A percentile compares a stretch with the other conserved stretches of the same genome.
These are phyloP conservation scores for Saccharum officinarum DNA, from an alignment of 176 grass and related monocot species.

Conservation along the genomic window DNA sequence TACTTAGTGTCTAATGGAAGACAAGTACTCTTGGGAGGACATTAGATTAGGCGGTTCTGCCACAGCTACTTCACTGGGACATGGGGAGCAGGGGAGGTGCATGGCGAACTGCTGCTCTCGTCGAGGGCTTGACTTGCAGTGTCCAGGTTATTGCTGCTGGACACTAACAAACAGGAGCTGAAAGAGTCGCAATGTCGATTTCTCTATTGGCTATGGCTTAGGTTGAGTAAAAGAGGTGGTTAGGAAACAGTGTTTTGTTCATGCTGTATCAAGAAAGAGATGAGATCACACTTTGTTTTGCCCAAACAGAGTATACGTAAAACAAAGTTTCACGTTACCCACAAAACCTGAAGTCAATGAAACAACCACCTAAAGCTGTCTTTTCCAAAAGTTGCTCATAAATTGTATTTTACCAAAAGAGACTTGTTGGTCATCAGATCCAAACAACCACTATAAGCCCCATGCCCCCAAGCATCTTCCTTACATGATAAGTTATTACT, in stretches of 20 bases:
- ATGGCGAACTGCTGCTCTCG: neutral
- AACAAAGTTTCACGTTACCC: neutral
- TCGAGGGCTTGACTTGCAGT: neutral
- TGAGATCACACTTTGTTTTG: neutral
- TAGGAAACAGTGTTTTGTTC: neutral
- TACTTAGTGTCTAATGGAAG: too few species aligned
- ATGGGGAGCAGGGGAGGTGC: neutral
- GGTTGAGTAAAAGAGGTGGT: neutral
- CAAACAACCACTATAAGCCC: neutral
- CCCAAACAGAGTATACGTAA: neutral
- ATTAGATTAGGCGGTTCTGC: too few species aligned
- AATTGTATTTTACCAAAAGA: neutral
- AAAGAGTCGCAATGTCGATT: neutral
- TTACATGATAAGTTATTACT: neutral
- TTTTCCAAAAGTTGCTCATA: neutral
- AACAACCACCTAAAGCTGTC: neutral
- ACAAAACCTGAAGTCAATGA: neutral
- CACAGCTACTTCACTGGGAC: neutral
- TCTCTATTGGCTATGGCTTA: neutral
- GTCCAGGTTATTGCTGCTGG: neutral
- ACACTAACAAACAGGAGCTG: neutral
- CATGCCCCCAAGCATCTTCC: neutral
- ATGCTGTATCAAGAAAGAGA: neutral
- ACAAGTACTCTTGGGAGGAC: too few species aligned
- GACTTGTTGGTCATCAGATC: neutral